phyloP scores from a whole-genome alignment of 768 basidiomycete genomes.

The Mycena epipterygia region DNA sequence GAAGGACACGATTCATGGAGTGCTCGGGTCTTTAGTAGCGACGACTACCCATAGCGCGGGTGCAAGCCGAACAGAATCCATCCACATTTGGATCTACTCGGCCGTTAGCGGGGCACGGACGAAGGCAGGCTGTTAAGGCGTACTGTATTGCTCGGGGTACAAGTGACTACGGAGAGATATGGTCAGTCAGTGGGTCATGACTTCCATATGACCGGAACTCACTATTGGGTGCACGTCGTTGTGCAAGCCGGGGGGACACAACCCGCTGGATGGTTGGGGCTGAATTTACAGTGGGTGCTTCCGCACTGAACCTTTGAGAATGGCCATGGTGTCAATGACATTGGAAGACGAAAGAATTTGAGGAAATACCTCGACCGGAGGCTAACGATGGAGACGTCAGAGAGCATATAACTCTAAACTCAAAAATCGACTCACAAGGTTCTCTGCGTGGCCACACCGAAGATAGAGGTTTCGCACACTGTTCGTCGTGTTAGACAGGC shows the following conservation, averaged over 20 bases:
- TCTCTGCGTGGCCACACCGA: conserved; percentile 62
- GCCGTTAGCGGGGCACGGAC: neutral
- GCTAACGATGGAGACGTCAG: conserved; percentile 26
- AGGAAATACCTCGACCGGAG: conserved; percentile 17
- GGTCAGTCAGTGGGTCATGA: neutral
- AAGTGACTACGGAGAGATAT: conserved; percentile 48
- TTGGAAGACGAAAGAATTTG: neutral
- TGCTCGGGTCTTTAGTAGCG: conserved; percentile 23
- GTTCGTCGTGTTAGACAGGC: neutral
- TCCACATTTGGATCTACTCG: conserved; percentile 56
- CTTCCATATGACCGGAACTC: conserved; percentile 29
- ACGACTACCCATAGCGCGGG: conserved; percentile 33
- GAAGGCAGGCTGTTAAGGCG: conserved; percentile 22
- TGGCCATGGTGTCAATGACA: neutral
- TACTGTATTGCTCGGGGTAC: conserved; percentile 62
- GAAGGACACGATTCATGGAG: conserved; percentile 1
- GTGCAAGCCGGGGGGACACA: conserved; percentile 60
- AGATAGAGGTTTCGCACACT: conserved; percentile 64
- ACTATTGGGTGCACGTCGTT: conserved; percentile 65
- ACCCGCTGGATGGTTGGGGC: conserved; percentile 59
- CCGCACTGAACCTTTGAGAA: conserved; percentile 60
- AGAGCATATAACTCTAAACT: conserved; percentile 18
- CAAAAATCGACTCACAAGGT: conserved; percentile 48
- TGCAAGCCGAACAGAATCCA: conserved; percentile 55
- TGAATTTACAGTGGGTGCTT: conserved; percentile 63